These are phyloP conservation scores for Stellera chamaejasme DNA, from an alignment of 345 rosid genomes.

Conservation along the genomic window DNA sequence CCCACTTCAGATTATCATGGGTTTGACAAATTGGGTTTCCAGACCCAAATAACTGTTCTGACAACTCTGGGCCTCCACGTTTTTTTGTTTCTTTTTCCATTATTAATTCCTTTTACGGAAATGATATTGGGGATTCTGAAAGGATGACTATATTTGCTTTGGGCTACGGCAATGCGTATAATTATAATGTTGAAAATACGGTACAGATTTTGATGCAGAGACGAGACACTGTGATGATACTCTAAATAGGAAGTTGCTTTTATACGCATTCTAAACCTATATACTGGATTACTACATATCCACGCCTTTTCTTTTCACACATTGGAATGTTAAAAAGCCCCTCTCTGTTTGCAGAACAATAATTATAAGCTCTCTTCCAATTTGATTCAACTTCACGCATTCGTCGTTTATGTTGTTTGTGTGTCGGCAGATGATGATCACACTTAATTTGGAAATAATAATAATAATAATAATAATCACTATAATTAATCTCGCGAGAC, in stretches of 20 bases:
- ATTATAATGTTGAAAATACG: conserved; percentile 7
- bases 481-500: too few species aligned
- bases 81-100: too few species aligned
- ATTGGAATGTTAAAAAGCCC: conserved; percentile 9
- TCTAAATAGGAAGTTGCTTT: background rate
- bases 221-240: too few species aligned
- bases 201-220: conserved; percentile 1
- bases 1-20: too few species aligned
- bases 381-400: too few species aligned
- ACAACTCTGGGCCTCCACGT: too few species aligned
- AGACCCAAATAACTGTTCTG: too few species aligned
- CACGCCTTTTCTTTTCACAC: background rate
- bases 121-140: background rate
- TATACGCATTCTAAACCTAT: background rate
- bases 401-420: background rate
- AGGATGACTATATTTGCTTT: conserved; percentile 11
- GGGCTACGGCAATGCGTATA: conserved; percentile 4
- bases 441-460: too few species aligned
- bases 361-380: too few species aligned
- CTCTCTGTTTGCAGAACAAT: background rate
- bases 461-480: too few species aligned
- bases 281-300: background rate
- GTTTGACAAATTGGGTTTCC: too few species aligned
- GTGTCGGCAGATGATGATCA: background rate
- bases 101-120: too few species aligned